A percentile compares a stretch with the other conserved stretches of the same genome.
These are phyloP conservation scores for Cyberlindnera mrakii DNA, from an alignment of 805 yeast genomes.

Conservation along the genomic window DNA sequence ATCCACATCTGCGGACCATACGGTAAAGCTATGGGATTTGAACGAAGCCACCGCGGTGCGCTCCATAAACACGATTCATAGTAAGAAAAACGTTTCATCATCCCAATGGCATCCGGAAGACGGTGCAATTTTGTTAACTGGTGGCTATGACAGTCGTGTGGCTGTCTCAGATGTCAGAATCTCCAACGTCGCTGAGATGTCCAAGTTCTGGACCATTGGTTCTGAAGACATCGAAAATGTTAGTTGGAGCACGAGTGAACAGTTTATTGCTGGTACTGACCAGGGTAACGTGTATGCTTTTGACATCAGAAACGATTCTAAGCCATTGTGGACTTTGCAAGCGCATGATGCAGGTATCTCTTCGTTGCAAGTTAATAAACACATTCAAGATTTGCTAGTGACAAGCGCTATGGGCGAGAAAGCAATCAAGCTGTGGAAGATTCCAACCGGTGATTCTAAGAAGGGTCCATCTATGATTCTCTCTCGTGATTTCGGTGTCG, in stretches of 20 bases:
- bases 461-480: constrained; percentile 77
- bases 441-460: constrained; percentile 30
- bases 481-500: constrained; percentile 89
- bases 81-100: constrained; percentile 74
- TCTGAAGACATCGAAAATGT: constrained; percentile 85
- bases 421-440: constrained; percentile 81
- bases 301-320: constrained; percentile 64
- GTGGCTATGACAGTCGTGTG: constrained; percentile 85
- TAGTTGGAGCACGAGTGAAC: constrained; percentile 56
- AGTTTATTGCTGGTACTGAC: constrained; percentile 86
- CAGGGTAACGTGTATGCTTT: constrained; percentile 83
- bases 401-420: constrained; percentile 93
- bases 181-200: constrained; percentile 50
- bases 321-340: constrained; percentile 89
- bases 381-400: constrained; percentile 65
- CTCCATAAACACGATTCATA: constrained; percentile 66
- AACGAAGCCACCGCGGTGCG: constrained; percentile 68
- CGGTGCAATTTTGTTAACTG: constrained; percentile 70
- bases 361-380: constrained; percentile 62
- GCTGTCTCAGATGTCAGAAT: constrained; percentile 85
- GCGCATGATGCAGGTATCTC: constrained; percentile 96
- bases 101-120: constrained; percentile 79
- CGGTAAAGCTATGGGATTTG: constrained; percentile 94
- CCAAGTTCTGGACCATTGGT: constrained; percentile 57
- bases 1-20: constrained; percentile 91